Conservation (phyloP, 805 yeast species). For the Saccharomycopsis amapae region DNA sequence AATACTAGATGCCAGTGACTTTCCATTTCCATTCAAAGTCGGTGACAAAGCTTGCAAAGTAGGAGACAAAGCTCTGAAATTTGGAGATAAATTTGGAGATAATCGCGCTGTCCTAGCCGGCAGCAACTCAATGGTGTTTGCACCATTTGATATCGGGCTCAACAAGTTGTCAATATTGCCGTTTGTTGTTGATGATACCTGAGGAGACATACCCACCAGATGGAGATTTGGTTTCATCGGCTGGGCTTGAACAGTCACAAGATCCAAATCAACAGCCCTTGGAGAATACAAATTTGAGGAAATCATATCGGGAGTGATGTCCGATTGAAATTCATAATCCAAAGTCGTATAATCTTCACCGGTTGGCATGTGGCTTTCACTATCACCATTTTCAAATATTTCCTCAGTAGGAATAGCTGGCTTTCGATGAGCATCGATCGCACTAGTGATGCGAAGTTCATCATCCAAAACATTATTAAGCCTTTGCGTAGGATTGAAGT, state of each 20-base stretch:
- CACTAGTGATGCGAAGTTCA: slow-evolving; percentile 24
- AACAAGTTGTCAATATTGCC: slow-evolving; percentile 4
- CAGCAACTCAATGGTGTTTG: not conserved
- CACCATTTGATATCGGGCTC: slow-evolving; percentile 3
- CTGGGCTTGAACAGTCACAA: slow-evolving; percentile 18
- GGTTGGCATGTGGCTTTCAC: not conserved
- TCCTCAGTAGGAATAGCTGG: slow-evolving; percentile 3
- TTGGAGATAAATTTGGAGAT: slow-evolving; percentile 17
- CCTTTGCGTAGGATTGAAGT: not conserved
- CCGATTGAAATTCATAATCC: slow-evolving; percentile 18
- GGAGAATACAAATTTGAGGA: slow-evolving; percentile 20
- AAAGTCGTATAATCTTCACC: slow-evolving; percentile 13
- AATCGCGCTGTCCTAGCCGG: slow-evolving; percentile 1
- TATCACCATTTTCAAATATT: not conserved
- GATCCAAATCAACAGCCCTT: slow-evolving; percentile 19
- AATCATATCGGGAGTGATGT: slow-evolving; percentile 19
- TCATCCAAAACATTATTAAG: slow-evolving; percentile 2
- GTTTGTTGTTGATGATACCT: not conserved
- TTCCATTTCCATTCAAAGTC: not conserved
- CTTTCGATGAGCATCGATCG: slow-evolving; percentile 12
- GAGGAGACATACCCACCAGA: not conserved
- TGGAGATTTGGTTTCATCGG: slow-evolving; percentile 12
- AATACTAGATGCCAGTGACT: not conserved
- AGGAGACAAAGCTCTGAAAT: slow-evolving; percentile 20
- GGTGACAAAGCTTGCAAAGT: slow-evolving; percentile 20